Conservation (phyloP, 192 early-diverging fungal genomes). For the Backusella australiensis region DNA sequence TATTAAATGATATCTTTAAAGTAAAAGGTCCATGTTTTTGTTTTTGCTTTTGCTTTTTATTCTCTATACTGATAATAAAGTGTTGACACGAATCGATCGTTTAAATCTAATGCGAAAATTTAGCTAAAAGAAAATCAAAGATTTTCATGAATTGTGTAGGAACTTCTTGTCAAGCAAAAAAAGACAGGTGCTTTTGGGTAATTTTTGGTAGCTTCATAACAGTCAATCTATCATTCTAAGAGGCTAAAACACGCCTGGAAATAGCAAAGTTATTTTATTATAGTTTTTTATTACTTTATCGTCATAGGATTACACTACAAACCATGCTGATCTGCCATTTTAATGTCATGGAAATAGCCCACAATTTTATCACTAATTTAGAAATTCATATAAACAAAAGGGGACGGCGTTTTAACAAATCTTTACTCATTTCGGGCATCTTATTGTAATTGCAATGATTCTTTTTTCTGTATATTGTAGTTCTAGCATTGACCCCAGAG, state of each 20-base stretch:
- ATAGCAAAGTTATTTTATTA: no score
- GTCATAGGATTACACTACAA: no score
- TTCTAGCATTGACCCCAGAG: constrained; percentile 3
- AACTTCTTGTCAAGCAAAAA: no score
- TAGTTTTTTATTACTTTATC: no score
- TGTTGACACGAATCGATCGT: neutral
- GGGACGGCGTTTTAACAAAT: neutral
- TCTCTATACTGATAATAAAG: neutral
- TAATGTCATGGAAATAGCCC: neutral
- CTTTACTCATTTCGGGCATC: constrained; percentile 5
- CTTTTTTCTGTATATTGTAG: neutral
- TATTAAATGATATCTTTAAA: neutral
- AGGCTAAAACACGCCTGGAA: no score
- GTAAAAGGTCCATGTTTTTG: neutral
- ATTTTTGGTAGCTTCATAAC: no score
- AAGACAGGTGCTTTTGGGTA: neutral
- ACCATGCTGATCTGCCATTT: no score
- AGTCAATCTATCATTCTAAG: no score
- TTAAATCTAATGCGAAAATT: no score
- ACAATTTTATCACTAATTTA: neutral
- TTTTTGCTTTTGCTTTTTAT: neutral
- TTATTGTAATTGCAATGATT: neutral
- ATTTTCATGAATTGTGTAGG: no score
- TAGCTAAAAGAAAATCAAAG: no score
- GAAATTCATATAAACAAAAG: neutral